These are phyloP conservation scores for Avena atlantica DNA, from an alignment of 176 grass and related monocot species.

Conservation along the genomic window DNA sequence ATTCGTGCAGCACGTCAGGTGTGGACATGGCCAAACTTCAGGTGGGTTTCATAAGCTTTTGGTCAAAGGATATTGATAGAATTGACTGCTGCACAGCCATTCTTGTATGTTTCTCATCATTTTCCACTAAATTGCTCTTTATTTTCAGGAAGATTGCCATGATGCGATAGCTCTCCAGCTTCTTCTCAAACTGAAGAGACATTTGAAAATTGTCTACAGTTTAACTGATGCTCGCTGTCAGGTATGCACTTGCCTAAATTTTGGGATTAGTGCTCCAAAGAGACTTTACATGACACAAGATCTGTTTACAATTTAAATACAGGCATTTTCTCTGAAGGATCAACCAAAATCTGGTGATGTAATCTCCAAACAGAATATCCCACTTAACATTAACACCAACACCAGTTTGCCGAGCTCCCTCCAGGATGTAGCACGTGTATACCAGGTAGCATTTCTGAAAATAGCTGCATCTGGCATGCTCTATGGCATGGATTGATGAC, in stretches of 20 bases:
- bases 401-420: conserved; percentile 61
- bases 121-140: conserved; percentile 33
- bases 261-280: conserved; percentile 32
- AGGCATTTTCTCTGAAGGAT: conserved; percentile 97
- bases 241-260: conserved; percentile 48
- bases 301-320: conserved; percentile 50
- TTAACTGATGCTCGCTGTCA: conserved; percentile 90
- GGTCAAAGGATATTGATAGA: conserved; percentile 30
- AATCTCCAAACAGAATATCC: conserved; percentile 87
- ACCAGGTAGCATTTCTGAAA: conserved; percentile 67
- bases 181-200: conserved; percentile 92
- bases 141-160: conserved; percentile 86
- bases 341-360: conserved; percentile 73
- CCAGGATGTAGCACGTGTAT: conserved; percentile 71
- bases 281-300: conserved; percentile 29
- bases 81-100: conserved; percentile 7
- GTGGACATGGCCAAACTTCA: conserved; percentile 71
- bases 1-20: conserved; percentile 57
- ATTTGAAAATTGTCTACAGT: conserved; percentile 91
- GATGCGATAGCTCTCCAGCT: conserved; percentile 87
- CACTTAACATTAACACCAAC: conserved; percentile 66
- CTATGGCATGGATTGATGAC: conserved; percentile 9
- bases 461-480: conserved; percentile 10
- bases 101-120: conserved; percentile 21
- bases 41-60: conserved; percentile 52